phyloP scores from a whole-genome alignment of 1,139 yeast genomes.

The Groenewaldozyma sp. region DNA sequence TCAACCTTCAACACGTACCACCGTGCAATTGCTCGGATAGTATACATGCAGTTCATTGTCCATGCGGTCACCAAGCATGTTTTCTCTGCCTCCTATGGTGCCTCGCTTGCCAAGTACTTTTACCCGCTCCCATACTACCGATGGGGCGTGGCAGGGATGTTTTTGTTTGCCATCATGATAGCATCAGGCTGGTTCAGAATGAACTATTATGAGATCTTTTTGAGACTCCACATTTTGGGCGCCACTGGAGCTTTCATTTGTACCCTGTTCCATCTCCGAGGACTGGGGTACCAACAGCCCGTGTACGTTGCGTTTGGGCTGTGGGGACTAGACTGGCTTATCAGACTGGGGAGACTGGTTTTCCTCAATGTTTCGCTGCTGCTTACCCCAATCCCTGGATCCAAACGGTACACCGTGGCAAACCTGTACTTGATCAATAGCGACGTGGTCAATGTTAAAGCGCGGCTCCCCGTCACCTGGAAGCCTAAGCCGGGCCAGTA shows the following conservation, averaged over 20 bases:
- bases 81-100: constrained; percentile 28
- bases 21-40: constrained; percentile 48
- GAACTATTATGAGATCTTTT: constrained; percentile 40
- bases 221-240: constrained; percentile 36
- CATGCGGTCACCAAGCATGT: constrained; percentile 33
- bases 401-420: constrained; percentile 29
- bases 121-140: constrained; percentile 30
- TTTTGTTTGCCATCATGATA: constrained; percentile 39
- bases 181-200: constrained; percentile 43
- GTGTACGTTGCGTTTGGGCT: constrained; percentile 33
- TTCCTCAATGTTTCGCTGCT: constrained; percentile 34
- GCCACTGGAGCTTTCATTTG: constrained; percentile 39
- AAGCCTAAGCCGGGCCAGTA: constrained; percentile 52
- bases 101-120: constrained; percentile 25
- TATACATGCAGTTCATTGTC: constrained; percentile 38
- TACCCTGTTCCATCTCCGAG: constrained; percentile 40
- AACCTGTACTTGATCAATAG: constrained; percentile 28
- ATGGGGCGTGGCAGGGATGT: constrained; percentile 53
- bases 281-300: constrained; percentile 41
- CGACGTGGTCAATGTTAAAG: constrained; percentile 24
- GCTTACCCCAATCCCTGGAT: constrained; percentile 23
- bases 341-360: constrained; percentile 32
- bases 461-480: constrained; percentile 33
- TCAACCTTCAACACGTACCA: constrained; percentile 52
- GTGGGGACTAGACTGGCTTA: constrained; percentile 37